Evolutionary conservation across 2,329 filamentous ascomycete species (phyloP).

Genomic region (Diaporthe amygdali): DNA sequence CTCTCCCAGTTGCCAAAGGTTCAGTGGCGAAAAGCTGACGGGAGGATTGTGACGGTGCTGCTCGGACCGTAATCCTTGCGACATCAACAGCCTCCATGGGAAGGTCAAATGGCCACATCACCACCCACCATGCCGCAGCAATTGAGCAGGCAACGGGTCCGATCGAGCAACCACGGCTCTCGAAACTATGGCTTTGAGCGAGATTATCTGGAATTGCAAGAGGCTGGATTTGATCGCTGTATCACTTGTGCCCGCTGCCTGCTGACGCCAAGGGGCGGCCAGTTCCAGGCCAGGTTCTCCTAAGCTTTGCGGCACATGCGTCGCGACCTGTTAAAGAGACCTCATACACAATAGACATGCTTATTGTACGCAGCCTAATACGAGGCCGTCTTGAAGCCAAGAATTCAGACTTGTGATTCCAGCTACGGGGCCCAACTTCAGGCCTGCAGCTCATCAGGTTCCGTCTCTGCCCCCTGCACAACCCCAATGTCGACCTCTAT

Average conservation of each 20-base stretch:
- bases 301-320: background rate
- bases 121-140: background rate
- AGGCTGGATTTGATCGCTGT: background rate
- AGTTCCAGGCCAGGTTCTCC: background rate
- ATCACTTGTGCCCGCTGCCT: background rate
- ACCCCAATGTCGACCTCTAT: background rate
- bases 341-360: background rate
- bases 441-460: background rate
- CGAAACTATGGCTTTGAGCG: background rate
- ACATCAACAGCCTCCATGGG: background rate
- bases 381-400: background rate
- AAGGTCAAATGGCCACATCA: background rate
- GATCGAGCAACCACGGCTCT: background rate
- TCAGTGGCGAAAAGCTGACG: background rate
- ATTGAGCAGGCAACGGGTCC: background rate
- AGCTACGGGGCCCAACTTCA: background rate
- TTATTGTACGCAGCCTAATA: background rate
- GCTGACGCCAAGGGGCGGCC: conserved; percentile 5
- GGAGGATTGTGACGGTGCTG: background rate
- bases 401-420: background rate
- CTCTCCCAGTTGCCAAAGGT: no score
- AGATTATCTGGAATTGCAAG: background rate
- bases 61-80: background rate
- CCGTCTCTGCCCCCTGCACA: background rate
- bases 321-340: background rate